These are phyloP conservation scores for Podospora pseudoanserina DNA, from an alignment of 495 filamentous ascomycete species.

Conservation along the genomic window DNA sequence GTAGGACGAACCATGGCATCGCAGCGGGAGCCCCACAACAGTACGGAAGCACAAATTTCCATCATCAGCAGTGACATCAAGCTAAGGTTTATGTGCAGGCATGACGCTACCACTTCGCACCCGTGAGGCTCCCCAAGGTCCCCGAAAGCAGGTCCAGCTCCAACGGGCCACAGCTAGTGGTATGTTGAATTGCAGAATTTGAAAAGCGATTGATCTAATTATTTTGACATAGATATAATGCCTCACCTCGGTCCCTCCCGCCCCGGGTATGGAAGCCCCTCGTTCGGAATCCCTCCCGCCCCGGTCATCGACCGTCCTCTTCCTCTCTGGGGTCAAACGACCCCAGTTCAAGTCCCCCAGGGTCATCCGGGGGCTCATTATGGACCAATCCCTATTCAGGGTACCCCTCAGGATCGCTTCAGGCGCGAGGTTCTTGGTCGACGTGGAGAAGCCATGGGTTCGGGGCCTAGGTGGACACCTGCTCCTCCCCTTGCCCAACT, in stretches of 20 bases:
- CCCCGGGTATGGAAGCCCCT: neutral
- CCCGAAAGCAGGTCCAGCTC: neutral
- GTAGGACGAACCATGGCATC: neutral
- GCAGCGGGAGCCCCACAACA: neutral
- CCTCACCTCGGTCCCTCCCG: neutral
- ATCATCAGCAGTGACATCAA: neutral
- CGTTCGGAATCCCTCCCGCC: neutral
- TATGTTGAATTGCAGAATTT: neutral
- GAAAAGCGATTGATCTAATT: neutral
- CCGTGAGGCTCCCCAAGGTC: neutral
- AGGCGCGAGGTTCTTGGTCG: constrained; percentile 2
- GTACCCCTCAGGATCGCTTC: constrained; percentile 20
- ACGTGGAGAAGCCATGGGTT: neutral
- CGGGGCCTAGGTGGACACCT: neutral
- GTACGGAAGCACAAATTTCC: neutral
- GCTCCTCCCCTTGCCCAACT: neutral
- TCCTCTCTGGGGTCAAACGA: neutral
- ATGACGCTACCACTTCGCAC: neutral
- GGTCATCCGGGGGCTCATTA: neutral
- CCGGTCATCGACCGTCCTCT: neutral
- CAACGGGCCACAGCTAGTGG: neutral
- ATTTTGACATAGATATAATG: neutral
- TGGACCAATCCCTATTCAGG: neutral
- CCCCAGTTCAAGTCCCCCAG: neutral
- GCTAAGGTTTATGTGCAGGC: neutral